Percentiles rank a stretch among this genome's conserved stretches.
phyloP scores from a whole-genome alignment of 768 basidiomycete species.

The Lepiota subincarnata region DNA sequence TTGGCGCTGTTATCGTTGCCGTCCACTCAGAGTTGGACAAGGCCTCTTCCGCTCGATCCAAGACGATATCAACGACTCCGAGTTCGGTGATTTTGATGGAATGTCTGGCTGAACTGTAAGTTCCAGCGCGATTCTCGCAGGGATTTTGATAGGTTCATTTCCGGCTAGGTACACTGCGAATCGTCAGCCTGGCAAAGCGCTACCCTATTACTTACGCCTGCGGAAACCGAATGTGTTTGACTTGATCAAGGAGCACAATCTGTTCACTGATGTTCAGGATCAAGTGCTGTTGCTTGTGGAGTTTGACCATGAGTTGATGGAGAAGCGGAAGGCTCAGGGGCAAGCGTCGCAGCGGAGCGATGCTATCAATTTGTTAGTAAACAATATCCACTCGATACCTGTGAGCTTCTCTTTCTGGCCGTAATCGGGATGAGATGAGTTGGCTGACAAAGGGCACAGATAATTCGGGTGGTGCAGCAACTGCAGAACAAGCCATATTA shows the following conservation, averaged over 20 bases:
- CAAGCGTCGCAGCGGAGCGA: conserved; percentile 47
- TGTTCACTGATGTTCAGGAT: conserved; percentile 93
- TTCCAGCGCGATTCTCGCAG: conserved; percentile 6
- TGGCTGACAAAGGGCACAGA: conserved; percentile 39
- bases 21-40: conserved; percentile 79
- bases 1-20: conserved; percentile 83
- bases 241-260: conserved; percentile 87
- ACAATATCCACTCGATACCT: conserved; percentile 95
- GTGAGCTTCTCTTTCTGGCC: conserved; percentile 40
- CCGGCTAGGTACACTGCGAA: conserved; percentile 64
- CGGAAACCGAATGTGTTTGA: conserved; percentile 89
- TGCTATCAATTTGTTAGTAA: conserved; percentile 83
- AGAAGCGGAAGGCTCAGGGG: conserved; percentile 44
- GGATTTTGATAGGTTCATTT: not conserved
- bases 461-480: conserved; percentile 84
- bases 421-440: not conserved
- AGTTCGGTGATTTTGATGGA: conserved; percentile 79
- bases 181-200: conserved; percentile 90
- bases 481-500: conserved; percentile 71
- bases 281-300: conserved; percentile 90
- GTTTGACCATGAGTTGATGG: conserved; percentile 86
- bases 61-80: conserved; percentile 36
- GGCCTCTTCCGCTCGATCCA: conserved; percentile 41
- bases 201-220: conserved; percentile 85
- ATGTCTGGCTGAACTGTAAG: conserved; percentile 86